Evolutionary conservation across 768 basidiomycete genomes (phyloP).

Genomic region (Rhodotorula sphaerocarpa): DNA sequence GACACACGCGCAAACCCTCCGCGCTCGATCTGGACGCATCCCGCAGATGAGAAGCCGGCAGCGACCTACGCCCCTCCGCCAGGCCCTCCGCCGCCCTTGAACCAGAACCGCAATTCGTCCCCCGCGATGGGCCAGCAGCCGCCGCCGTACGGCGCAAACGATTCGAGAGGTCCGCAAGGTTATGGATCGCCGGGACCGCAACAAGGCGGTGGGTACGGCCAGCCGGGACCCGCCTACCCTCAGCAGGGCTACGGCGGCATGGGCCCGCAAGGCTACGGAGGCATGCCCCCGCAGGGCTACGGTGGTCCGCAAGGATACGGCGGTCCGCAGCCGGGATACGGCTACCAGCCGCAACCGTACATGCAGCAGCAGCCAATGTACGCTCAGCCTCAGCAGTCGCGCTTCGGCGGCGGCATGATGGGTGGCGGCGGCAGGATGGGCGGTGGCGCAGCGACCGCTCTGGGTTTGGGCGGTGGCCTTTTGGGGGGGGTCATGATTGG

Average conservation of each 20-base stretch:
- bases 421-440: conserved; percentile 10
- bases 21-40: conserved; percentile 36
- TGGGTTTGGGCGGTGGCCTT: conserved; percentile 19
- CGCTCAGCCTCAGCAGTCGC: background rate
- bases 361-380: conserved; percentile 3
- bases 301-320: too few relatives aligned
- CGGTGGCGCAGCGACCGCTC: background rate
- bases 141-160: background rate
- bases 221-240: too few relatives aligned
- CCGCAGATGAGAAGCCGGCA: conserved; percentile 3
- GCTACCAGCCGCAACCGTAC: conserved; percentile 1
- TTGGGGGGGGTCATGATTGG: conserved; percentile 12
- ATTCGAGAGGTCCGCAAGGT: background rate
- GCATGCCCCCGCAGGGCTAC: background rate
- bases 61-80: conserved; percentile 18
- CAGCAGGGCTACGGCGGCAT: too few relatives aligned
- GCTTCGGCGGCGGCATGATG: conserved; percentile 3
- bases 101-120: background rate
- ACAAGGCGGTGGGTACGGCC: background rate
- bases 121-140: background rate
- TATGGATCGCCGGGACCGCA: background rate
- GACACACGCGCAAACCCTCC: conserved; percentile 34
- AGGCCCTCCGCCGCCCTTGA: conserved; percentile 12
- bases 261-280: background rate
- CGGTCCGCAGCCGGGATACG: background rate